Evolutionary conservation across 116 monocot species (phyloP).

Genomic region (Cymodocea nodosa): DNA sequence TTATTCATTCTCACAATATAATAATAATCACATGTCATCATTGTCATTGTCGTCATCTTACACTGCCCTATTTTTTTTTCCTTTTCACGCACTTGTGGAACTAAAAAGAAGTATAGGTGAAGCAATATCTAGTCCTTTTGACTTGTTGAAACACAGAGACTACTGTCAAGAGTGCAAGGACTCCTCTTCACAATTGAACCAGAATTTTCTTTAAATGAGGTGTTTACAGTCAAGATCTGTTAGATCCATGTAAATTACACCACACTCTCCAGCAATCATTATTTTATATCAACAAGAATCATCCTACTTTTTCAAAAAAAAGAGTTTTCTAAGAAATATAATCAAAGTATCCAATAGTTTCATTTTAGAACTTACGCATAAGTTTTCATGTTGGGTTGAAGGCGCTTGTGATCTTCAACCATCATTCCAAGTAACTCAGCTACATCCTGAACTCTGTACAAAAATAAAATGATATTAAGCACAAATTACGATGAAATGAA

Average conservation of each 20-base stretch:
- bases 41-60: not conserved
- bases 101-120: slow-evolving; percentile 7
- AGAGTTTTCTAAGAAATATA: no score
- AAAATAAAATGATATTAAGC: not conserved
- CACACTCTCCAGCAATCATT: no score
- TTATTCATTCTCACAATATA: no score
- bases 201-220: no score
- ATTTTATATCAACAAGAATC: no score
- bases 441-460: slow-evolving; percentile 76
- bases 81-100: slow-evolving; percentile 1
- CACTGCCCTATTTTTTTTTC: not conserved
- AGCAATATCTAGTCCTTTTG: slow-evolving; percentile 8
- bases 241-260: no score
- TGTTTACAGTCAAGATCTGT: no score
- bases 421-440: slow-evolving; percentile 96
- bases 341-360: slow-evolving; percentile 71
- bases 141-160: no score
- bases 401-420: slow-evolving; percentile 88
- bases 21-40: not conserved
- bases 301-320: no score
- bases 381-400: slow-evolving; percentile 92
- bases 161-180: no score
- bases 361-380: slow-evolving; percentile 68
- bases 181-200: no score
- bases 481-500: slow-evolving; percentile 4